phyloP scores from a whole-genome alignment of 2,329 filamentous ascomycete genomes.

The Ascochyta rabiei region DNA sequence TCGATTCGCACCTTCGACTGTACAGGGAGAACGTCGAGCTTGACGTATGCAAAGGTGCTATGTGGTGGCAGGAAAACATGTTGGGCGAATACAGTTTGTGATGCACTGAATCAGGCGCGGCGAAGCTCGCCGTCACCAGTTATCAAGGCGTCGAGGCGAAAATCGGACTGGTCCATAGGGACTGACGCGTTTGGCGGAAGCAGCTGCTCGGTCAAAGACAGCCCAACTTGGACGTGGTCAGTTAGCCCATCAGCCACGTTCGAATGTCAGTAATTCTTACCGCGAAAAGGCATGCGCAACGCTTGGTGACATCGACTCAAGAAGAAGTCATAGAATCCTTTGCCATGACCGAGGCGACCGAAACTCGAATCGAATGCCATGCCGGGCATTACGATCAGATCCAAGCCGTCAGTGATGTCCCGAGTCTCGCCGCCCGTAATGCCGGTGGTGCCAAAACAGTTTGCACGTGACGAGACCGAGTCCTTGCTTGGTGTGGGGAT shows the following conservation, averaged over 20 bases:
- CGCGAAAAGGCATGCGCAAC: slow-evolving; percentile 62
- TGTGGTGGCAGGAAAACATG: slow-evolving; percentile 3
- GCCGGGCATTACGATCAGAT: slow-evolving; percentile 89
- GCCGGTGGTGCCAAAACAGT: slow-evolving; percentile 73
- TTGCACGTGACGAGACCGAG: slow-evolving; percentile 69
- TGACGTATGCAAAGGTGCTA: slow-evolving; percentile 5
- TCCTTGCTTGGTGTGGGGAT: slow-evolving; percentile 81
- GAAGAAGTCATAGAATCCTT: slow-evolving; percentile 96
- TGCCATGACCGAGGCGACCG: slow-evolving; percentile 86
- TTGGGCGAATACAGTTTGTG: not conserved
- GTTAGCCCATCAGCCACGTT: slow-evolving; percentile 41
- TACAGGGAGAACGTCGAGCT: slow-evolving; percentile 8
- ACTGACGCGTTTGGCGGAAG: slow-evolving; percentile 69
- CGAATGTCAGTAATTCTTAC: slow-evolving; percentile 54
- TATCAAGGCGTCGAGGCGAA: slow-evolving; percentile 77
- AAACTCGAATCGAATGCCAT: slow-evolving; percentile 84
- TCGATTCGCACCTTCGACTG: slow-evolving; percentile 9
- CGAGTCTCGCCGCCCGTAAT: slow-evolving; percentile 47
- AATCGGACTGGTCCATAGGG: slow-evolving; percentile 78
- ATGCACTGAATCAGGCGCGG: slow-evolving; percentile 25
- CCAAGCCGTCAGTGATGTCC: slow-evolving; percentile 59
- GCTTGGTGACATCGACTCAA: slow-evolving; percentile 71
- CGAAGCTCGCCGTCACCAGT: slow-evolving; percentile 68
- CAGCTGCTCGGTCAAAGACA: slow-evolving; percentile 86
- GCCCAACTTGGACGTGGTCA: slow-evolving; percentile 64